Conservation (phyloP, 805 yeast genomes). For the Zygoascus tannicola region DNA sequence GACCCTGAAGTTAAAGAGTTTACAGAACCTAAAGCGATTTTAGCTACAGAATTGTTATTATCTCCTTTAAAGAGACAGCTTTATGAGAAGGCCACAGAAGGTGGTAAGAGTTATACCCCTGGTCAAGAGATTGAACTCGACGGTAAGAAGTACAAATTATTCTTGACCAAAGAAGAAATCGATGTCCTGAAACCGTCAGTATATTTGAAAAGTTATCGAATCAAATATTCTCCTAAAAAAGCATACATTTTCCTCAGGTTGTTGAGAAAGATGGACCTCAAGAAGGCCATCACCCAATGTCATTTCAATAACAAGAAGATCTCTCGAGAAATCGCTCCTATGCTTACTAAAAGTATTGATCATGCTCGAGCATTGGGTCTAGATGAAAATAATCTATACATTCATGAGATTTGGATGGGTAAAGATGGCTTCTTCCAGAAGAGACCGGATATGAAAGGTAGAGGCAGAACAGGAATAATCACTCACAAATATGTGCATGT, state of each 20-base stretch:
- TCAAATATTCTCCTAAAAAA: conserved; percentile 83
- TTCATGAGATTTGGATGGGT: conserved; percentile 84
- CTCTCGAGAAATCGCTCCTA: conserved; percentile 66
- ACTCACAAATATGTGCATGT: conserved; percentile 73
- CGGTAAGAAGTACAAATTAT: conserved; percentile 45
- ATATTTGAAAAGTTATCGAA: conserved; percentile 69
- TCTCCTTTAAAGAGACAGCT: conserved; percentile 64
- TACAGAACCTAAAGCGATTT: conserved; percentile 42
- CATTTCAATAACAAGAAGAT: conserved; percentile 78
- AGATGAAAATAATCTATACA: conserved; percentile 52
- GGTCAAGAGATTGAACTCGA: conserved; percentile 39
- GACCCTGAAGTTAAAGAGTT: conserved; percentile 35
- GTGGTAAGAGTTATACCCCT: conserved; percentile 56
- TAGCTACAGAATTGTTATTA: conserved; percentile 47
- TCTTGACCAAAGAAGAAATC: conserved; percentile 54
- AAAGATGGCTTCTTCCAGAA: conserved; percentile 70
- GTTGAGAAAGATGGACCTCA: conserved; percentile 58
- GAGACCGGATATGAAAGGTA: conserved; percentile 73
- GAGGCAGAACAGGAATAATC: conserved; percentile 80
- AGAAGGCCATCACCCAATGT: conserved; percentile 81
- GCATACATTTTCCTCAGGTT: conserved; percentile 72
- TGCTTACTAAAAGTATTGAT: conserved; percentile 61
- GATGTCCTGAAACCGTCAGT: conserved; percentile 80
- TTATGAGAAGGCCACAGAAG: conserved; percentile 46
- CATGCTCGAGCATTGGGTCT: conserved; percentile 57